Evolutionary conservation across 805 yeast genomes (phyloP), one percentile per base, ranked within the genome.

Genomic region (Hanseniaspora lachancei): DNA sequence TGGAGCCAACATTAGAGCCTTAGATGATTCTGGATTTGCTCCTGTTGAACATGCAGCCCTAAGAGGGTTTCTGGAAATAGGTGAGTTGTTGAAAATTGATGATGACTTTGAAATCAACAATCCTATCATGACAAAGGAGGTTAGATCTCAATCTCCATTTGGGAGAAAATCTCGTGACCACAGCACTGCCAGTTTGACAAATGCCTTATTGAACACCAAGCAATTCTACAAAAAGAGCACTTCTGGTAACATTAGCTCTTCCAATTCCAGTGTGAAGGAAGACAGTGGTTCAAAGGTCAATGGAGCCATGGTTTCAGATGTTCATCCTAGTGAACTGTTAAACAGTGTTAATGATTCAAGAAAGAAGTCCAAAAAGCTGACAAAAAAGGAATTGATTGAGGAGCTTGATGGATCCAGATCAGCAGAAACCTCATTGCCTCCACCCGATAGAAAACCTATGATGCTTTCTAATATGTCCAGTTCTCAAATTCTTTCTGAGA

Each of bases 41-140:
- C 96, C 97, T n/a, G 81, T 88, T 81, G 97, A 91, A 64, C 97
- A 91, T 68, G 96, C 97, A 0, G 82, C 87, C 49, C 72, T 91
- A 47, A 76, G 97, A 62, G 97, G 97, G 5, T 95, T 89, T 66
- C 70, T 89, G 57, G 75, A 72, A 2, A 77, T 87, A 39, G 82
- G 93, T 1, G 79, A 79, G 53, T 62, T 79, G 63, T 70, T 91
- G 55, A 74, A 74, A 34, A 58, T 64, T 20, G 58, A 61, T 4
- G 59, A 58, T 35, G 62, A 61, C 27, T 46, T 39, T 36, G 58
- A 55, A 5, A 61, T 66, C 5, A 61, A 60, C 16, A 57, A 60
- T 47, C 68, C 68, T 10, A 57, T 60, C 16, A 49, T 62, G 20
- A 41, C 62, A 9, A 40, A 48, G 13, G 47, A 46, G 36, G 47